Percentiles rank a stretch among this genome's conserved stretches.
phyloP scores from a whole-genome alignment of 495 filamentous ascomycete genomes.

The Tuber magnatum region DNA sequence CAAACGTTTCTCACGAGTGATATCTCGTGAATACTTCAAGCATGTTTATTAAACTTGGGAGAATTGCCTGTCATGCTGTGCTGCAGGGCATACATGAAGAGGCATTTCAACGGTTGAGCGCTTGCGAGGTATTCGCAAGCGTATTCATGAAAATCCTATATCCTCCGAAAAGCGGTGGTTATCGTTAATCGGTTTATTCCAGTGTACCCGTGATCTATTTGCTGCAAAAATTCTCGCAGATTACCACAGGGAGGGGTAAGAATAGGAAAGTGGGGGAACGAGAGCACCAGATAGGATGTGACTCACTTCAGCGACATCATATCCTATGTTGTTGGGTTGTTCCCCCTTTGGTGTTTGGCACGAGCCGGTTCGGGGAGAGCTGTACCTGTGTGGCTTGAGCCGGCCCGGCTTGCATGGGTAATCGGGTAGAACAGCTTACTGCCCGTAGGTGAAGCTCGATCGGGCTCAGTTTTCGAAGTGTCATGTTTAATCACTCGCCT shows the following conservation, averaged over 20 bases:
- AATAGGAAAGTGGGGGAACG: neutral
- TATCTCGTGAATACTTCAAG: neutral
- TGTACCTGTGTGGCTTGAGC: neutral
- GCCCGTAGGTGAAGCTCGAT: neutral
- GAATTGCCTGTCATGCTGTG: neutral
- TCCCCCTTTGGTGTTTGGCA: neutral
- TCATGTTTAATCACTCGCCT: neutral
- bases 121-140: neutral
- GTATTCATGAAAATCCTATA: neutral
- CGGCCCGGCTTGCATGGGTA: neutral
- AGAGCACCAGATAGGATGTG: neutral
- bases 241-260: neutral
- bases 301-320: neutral
- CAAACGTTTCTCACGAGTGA: neutral
- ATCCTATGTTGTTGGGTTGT: neutral
- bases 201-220: neutral
- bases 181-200: neutral
- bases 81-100: neutral
- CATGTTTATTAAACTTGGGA: neutral
- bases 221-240: neutral
- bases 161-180: neutral
- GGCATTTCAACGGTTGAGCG: neutral
- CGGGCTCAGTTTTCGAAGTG: neutral
- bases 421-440: neutral
- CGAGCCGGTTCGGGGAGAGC: neutral